Percentiles rank a stretch among this genome's conserved stretches.
Conservation (phyloP, 2,329 filamentous ascomycete genomes). For the Scedosporium apiospermum region DNA sequence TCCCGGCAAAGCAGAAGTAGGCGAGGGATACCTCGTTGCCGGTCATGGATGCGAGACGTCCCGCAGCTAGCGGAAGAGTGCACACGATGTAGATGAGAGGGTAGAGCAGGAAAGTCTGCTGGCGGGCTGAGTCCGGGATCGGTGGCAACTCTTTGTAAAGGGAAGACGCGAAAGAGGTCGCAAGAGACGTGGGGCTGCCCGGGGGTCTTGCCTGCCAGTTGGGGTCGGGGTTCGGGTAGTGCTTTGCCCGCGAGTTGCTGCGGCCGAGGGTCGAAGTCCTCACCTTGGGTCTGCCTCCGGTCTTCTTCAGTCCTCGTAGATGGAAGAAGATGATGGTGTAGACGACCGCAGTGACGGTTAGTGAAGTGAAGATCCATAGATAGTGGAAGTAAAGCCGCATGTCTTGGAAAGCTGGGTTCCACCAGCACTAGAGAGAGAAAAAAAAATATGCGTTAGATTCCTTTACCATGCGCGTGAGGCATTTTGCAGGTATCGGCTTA, state of each 20-base stretch:
- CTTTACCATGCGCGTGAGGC: no score
- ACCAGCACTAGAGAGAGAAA: conserved; percentile 45
- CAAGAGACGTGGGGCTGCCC: conserved; percentile 7
- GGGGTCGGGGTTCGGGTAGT: conserved; percentile 12
- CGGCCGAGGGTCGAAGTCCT: conserved; percentile 9
- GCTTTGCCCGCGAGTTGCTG: conserved; percentile 9
- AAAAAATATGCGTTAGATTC: background rate
- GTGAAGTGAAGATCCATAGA: conserved; percentile 47
- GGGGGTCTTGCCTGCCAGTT: conserved; percentile 6
- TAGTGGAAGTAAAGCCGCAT: conserved; percentile 55
- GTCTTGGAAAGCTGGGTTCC: conserved; percentile 41
- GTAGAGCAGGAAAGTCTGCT: conserved; percentile 54
- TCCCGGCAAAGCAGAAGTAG: conserved; percentile 51
- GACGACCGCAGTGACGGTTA: conserved; percentile 26
- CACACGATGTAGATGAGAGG: conserved; percentile 61
- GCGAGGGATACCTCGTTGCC: conserved; percentile 37
- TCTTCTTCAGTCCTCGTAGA: conserved; percentile 18
- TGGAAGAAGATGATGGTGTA: conserved; percentile 31
- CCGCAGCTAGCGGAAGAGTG: conserved; percentile 55
- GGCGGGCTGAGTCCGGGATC: conserved; percentile 21
- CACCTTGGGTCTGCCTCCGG: background rate
- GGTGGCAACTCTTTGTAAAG: conserved; percentile 18
- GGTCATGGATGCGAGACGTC: conserved; percentile 54
- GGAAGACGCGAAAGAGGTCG: conserved; percentile 13
- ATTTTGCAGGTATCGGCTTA: conserved; percentile 22